These are phyloP conservation scores for Arabis hirsuta DNA, from an alignment of 345 rosid species.

Conservation along the genomic window DNA sequence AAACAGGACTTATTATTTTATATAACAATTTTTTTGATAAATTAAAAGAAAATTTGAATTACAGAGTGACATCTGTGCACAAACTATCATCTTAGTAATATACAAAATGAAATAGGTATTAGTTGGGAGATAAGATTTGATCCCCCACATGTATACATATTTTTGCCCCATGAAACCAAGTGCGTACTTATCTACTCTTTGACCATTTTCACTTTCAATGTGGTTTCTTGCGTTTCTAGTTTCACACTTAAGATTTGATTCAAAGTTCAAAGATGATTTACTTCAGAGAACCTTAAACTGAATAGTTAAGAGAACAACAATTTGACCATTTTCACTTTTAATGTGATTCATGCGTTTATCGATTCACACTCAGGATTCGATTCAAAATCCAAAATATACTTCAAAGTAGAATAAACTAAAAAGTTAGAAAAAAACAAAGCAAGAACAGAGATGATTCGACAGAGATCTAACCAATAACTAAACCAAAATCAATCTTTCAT, in stretches of 20 bases:
- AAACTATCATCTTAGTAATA: constrained; percentile 9
- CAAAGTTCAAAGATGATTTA: constrained; percentile 24
- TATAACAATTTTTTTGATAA: neutral
- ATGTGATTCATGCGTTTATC: constrained; percentile 17
- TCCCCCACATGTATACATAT: constrained; percentile 34
- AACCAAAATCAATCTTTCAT: constrained; percentile 19
- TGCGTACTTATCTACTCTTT: constrained; percentile 34
- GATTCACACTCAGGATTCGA: constrained; percentile 28
- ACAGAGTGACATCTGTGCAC: constrained; percentile 33
- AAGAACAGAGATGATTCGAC: constrained; percentile 4
- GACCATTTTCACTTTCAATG: constrained; percentile 32
- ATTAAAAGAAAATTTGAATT: neutral
- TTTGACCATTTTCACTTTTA: constrained; percentile 36
- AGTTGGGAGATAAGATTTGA: constrained; percentile 40
- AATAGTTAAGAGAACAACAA: neutral
- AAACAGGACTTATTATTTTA: neutral
- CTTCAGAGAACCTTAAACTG: constrained; percentile 26
- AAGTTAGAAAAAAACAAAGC: constrained; percentile 3
- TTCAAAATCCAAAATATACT: constrained; percentile 24
- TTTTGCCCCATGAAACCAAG: constrained; percentile 28
- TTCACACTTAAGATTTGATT: constrained; percentile 34
- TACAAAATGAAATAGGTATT: constrained; percentile 22
- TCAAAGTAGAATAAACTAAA: constrained; percentile 9
- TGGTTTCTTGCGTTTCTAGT: constrained; percentile 18
- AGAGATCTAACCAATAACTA: constrained; percentile 15